Conservation (phyloP, 768 basidiomycete species). For the Serendipita vermifera region DNA sequence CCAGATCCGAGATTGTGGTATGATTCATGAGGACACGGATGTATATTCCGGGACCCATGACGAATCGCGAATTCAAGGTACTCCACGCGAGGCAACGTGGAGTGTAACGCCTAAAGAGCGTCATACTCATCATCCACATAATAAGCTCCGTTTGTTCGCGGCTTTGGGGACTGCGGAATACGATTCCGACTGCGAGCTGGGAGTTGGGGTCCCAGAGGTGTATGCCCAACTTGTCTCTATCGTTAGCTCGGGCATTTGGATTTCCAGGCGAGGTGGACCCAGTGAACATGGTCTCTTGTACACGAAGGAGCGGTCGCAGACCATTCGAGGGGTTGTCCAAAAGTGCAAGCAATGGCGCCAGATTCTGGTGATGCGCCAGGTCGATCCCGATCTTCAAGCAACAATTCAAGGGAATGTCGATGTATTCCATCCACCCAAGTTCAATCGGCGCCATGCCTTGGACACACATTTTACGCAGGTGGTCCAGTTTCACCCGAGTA, state of each 20-base stretch:
- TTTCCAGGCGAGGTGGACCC: no score
- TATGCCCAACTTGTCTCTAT: conserved; percentile 1
- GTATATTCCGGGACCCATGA: conserved; percentile 3
- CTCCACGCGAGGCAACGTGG: conserved; percentile 6
- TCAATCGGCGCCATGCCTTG: conserved; percentile 4
- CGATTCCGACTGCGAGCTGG: not conserved
- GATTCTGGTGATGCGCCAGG: not conserved
- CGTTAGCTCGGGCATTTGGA: not conserved
- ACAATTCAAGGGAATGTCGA: not conserved
- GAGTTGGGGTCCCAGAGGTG: conserved; percentile 4
- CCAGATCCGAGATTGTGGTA: not conserved
- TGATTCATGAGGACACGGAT: not conserved
- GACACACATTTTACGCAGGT: not conserved
- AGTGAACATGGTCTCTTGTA: conserved; percentile 7
- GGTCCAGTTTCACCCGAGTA: not conserved
- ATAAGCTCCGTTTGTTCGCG: conserved; percentile 1
- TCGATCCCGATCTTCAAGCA: conserved; percentile 8
- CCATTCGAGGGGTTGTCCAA: conserved; percentile 1
- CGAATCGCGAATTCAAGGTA: not conserved
- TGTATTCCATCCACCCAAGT: not conserved
- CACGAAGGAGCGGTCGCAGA: conserved; percentile 2
- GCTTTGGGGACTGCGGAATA: not conserved
- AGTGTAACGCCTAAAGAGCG: conserved; percentile 1
- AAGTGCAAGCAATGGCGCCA: not conserved
- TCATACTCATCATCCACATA: conserved; percentile 7